phyloP scores from a whole-genome alignment of 2,329 filamentous ascomycete species.

The Monosporascus cannonballus region DNA sequence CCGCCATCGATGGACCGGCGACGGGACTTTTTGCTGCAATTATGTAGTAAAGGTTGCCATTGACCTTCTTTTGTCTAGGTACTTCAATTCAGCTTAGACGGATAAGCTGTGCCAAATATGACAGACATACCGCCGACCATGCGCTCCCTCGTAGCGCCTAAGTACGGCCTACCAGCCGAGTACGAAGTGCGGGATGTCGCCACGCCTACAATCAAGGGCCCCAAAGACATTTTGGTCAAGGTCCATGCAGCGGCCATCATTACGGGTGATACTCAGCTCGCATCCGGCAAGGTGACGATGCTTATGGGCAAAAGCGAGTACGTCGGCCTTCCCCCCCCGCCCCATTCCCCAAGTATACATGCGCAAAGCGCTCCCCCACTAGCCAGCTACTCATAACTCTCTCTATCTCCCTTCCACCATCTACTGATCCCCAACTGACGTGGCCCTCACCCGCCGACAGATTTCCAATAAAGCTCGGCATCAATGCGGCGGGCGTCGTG shows the following conservation, averaged over 20 bases:
- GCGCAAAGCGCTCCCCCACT: background rate
- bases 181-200: constrained; percentile 37
- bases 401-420: background rate
- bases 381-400: background rate
- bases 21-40: background rate
- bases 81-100: background rate
- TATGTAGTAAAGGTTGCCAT: too few relatives aligned
- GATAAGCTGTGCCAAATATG: constrained; percentile 17
- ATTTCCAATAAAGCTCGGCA: constrained; percentile 19
- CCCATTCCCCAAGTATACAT: background rate
- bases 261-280: constrained; percentile 29
- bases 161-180: constrained; percentile 29
- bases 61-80: too few relatives aligned
- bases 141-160: constrained; percentile 37
- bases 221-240: constrained; percentile 37
- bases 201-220: constrained; percentile 34
- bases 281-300: constrained; percentile 18
- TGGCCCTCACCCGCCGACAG: constrained; percentile 1
- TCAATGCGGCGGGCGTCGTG: constrained; percentile 25
- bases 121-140: constrained; percentile 30
- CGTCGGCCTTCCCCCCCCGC: constrained; percentile 3
- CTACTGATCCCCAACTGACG: background rate
- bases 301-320: constrained; percentile 23
- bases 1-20: too few relatives aligned
- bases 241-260: constrained; percentile 31